phyloP scores from a whole-genome alignment of 306 rosid species.

The Acacia crassicarpa region DNA sequence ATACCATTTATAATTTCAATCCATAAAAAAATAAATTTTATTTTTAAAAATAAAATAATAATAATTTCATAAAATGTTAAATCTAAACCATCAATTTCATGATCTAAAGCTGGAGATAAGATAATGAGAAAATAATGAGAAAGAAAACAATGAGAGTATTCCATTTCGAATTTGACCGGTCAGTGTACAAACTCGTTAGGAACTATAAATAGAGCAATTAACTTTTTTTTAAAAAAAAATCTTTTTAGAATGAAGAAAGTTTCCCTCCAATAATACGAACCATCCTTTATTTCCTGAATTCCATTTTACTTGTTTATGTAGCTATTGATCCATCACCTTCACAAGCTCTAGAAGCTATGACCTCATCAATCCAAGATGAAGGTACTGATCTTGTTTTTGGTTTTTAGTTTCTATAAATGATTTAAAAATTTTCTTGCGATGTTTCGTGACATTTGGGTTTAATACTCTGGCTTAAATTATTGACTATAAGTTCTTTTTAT shows the following conservation, averaged over 20 bases:
- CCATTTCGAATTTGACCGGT: not conserved
- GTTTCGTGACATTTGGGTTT: too few species aligned
- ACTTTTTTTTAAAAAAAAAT: not conserved
- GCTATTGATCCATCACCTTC: not conserved
- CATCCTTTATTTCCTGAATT: not conserved
- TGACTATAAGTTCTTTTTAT: too few species aligned
- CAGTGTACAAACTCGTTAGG: not conserved
- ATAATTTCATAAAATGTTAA: too few species aligned
- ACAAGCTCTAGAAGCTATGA: not conserved
- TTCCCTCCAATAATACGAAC: not conserved
- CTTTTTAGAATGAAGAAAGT: not conserved
- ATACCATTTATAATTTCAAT: too few species aligned
- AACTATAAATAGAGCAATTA: not conserved
- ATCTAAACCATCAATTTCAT: too few species aligned
- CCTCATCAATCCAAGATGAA: not conserved
- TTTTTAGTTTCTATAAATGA: not conserved
- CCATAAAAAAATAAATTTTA: too few species aligned
- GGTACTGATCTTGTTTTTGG: not conserved
- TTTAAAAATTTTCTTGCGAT: too few species aligned
- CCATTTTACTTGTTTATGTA: not conserved
- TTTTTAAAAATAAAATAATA: too few species aligned
- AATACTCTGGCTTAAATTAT: too few species aligned
- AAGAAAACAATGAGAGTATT: too few species aligned
- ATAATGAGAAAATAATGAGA: too few species aligned
- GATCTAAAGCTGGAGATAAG: too few species aligned